Evolutionary conservation across 257 asterid genomes (phyloP), one percentile per base, ranked within the genome.

Genomic region (Solanum etuberosum): DNA sequence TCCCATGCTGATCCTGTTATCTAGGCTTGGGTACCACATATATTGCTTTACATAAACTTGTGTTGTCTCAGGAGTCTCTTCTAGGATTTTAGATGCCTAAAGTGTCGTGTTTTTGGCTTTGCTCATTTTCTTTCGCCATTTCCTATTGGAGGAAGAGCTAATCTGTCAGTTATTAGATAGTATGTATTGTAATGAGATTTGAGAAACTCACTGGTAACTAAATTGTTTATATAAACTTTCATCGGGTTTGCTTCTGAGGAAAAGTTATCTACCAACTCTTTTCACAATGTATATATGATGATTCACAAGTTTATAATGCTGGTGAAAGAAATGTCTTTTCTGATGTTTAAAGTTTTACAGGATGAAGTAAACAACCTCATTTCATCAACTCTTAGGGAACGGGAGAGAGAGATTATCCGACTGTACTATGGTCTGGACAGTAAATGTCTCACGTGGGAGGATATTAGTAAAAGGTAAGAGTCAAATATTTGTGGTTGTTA

Each of bases 361-460:
- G 95, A 92, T 89, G 99, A 97, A 91, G 97, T 97, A 76, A 93
- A 93, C 86, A 94, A 90, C 82, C 99, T 97, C 88, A 93, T 95
- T 48, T 87, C 59, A 59, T 87, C 91, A 46, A 89, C 99, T 1
- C 85, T 97, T 57, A 90, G 94, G 87, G 95, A 92, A 88, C 92
- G 99, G 87, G 99, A 97, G 89, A 88, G 94, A 59, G 98, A 94
- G 18, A 97, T 97, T 57, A 93, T 96, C 42, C 96, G 98, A 80
- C 91, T 94, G 38, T 97, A 97, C 93, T 94, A 94, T 77, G 99
- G 99, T 88, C 90, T 97, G 46, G 98, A 93, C 87, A 90, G 91
- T 35, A 98, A 93, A 93, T 95, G 96, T 85, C 97, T 95, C 87
- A 97, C 99, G 20, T 97, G 99, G 99, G 99, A 97, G 87, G 99